Evolutionary conservation across 257 asterid genomes (phyloP).

Genomic region (Nicotiana tabacum): DNA sequence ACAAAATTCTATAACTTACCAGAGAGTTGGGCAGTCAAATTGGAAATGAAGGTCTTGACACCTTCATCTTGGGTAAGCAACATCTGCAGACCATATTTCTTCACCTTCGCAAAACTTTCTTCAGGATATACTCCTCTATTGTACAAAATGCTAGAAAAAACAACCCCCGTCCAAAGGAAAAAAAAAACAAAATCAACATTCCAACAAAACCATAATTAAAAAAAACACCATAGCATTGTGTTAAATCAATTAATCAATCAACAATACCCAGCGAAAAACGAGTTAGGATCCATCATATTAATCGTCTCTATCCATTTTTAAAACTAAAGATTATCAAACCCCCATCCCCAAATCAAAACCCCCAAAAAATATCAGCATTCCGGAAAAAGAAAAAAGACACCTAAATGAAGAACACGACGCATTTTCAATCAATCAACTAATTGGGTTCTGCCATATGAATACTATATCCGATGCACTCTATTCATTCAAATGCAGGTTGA

Average conservation of each 20-base stretch:
- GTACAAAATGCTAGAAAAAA: constrained; percentile 51
- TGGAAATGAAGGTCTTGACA: constrained; percentile 82
- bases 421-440: not conserved
- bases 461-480: not conserved
- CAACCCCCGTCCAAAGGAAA: not conserved
- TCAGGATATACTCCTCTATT: constrained; percentile 91
- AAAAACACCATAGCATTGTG: not conserved
- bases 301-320: not conserved
- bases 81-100: constrained; percentile 92
- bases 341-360: too few species aligned
- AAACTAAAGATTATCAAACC: not conserved
- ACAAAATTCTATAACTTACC: constrained; percentile 31
- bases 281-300: not conserved
- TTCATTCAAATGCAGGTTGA: not conserved
- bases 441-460: not conserved
- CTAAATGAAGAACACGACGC: not conserved
- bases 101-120: constrained; percentile 81
- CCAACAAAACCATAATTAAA: not conserved
- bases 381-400: not conserved
- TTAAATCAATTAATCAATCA: not conserved
- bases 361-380: not conserved
- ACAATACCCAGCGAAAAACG: not conserved
- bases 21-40: constrained; percentile 79
- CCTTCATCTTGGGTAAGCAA: constrained; percentile 92
- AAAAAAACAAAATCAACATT: constrained; percentile 4